Evolutionary conservation across 176 grass and related monocot genomes (phyloP).

Genomic region (Stipa capillata): DNA sequence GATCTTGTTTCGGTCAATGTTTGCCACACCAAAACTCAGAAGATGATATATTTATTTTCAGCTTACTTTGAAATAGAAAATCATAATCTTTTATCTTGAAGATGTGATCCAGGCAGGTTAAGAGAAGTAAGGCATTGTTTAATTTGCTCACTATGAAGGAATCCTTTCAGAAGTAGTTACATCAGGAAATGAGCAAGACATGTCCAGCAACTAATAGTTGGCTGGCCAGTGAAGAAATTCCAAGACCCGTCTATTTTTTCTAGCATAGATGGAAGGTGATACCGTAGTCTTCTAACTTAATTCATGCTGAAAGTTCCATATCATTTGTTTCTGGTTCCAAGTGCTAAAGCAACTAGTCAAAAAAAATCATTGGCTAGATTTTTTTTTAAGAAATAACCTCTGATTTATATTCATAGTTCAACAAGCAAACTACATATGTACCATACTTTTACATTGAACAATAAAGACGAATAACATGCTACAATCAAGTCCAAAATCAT

Average conservation of each 20-base stretch:
- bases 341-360: not conserved
- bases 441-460: slow-evolving; percentile 2
- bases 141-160: not conserved
- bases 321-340: not conserved
- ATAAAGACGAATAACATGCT: too few species aligned
- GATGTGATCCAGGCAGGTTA: not conserved
- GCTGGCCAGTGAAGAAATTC: not conserved
- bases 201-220: slow-evolving; percentile 3
- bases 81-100: not conserved
- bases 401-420: not conserved
- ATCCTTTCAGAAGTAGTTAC: not conserved
- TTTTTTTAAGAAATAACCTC: not conserved
- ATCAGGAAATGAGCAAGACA: not conserved
- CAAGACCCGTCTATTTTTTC: not conserved
- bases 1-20: not conserved
- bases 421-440: not conserved
- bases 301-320: not conserved
- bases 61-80: not conserved
- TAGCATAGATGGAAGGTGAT: not conserved
- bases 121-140: not conserved
- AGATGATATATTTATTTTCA: not conserved
- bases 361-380: not conserved
- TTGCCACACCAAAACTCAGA: not conserved
- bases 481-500: too few species aligned
- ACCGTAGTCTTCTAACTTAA: not conserved